These are phyloP conservation scores for Hypoxylon crocopeplum DNA, from an alignment of 495 filamentous ascomycete species.

Conservation along the genomic window DNA sequence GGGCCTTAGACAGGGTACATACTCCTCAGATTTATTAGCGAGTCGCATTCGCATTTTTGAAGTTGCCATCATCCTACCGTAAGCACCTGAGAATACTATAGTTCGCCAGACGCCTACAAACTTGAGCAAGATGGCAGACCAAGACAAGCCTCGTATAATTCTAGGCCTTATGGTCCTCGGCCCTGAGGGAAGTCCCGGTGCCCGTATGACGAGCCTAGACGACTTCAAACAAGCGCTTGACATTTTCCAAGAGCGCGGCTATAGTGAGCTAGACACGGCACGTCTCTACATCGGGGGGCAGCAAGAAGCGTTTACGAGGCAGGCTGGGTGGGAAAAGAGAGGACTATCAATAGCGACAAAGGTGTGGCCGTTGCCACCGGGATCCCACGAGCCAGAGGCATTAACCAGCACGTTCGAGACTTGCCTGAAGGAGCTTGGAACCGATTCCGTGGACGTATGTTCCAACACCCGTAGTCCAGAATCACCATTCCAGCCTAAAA, in stretches of 20 bases:
- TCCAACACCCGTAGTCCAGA: too few species aligned
- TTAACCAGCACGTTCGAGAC: constrained; percentile 56
- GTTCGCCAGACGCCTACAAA: too few species aligned
- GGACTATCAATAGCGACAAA: constrained; percentile 81
- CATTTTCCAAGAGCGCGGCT: constrained; percentile 67
- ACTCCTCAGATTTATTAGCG: too few species aligned
- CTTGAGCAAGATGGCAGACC: constrained; percentile 18
- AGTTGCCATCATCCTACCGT: too few species aligned
- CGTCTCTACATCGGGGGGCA: constrained; percentile 71
- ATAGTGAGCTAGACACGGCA: constrained; percentile 75
- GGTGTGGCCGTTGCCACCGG: constrained; percentile 44
- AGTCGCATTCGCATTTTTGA: too few species aligned
- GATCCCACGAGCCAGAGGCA: constrained; percentile 37
- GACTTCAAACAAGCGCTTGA: constrained; percentile 69
- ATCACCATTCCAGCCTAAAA: too few species aligned
- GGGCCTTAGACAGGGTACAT: too few species aligned
- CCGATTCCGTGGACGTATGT: constrained; percentile 69
- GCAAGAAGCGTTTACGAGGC: constrained; percentile 77
- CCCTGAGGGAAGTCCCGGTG: constrained; percentile 42
- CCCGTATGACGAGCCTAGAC: constrained; percentile 65
- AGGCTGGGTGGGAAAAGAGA: constrained; percentile 75
- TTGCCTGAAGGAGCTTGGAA: constrained; percentile 71
- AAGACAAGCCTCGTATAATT: constrained; percentile 52
- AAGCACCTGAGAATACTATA: too few species aligned
- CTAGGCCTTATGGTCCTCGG: constrained; percentile 60